A percentile compares a stretch with the other conserved stretches of the same genome.
These are phyloP conservation scores for Entomortierella chlamydospora DNA, from an alignment of 192 early-diverging fungal genomes.

Conservation along the genomic window DNA sequence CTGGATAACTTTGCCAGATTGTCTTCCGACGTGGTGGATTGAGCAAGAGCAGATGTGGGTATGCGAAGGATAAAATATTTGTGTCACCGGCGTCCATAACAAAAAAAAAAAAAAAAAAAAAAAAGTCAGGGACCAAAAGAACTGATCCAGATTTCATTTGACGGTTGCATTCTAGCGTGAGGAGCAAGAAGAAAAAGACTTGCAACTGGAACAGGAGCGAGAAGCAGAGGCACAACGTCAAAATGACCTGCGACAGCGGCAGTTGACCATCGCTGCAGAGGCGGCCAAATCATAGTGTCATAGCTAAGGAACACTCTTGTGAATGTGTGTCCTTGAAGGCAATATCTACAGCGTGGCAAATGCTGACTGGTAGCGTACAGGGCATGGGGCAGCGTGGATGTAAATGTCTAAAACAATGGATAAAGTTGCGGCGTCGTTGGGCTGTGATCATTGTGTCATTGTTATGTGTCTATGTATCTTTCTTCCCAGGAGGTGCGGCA, in stretches of 20 bases:
- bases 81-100: not conserved
- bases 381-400: no score
- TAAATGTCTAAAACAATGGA: no score
- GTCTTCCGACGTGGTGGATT: constrained; percentile 85
- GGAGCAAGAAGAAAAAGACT: constrained; percentile 41
- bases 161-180: constrained; percentile 12
- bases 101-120: not conserved
- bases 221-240: constrained; percentile 11
- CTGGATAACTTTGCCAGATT: constrained; percentile 84
- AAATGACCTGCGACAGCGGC: constrained; percentile 7
- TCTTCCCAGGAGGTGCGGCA: no score
- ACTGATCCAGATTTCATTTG: not conserved
- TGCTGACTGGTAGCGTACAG: no score
- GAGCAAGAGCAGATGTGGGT: constrained; percentile 75
- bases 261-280: not conserved
- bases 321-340: no score
- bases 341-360: no score
- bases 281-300: no score
- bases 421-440: no score
- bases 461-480: no score
- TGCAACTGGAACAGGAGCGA: constrained; percentile 18
- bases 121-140: no score
- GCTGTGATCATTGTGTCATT: no score
- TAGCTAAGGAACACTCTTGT: no score
- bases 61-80: constrained; percentile 10